Evolutionary conservation across 176 grass and related monocot species (phyloP).

Genomic region (Alopecurus myosuroides): DNA sequence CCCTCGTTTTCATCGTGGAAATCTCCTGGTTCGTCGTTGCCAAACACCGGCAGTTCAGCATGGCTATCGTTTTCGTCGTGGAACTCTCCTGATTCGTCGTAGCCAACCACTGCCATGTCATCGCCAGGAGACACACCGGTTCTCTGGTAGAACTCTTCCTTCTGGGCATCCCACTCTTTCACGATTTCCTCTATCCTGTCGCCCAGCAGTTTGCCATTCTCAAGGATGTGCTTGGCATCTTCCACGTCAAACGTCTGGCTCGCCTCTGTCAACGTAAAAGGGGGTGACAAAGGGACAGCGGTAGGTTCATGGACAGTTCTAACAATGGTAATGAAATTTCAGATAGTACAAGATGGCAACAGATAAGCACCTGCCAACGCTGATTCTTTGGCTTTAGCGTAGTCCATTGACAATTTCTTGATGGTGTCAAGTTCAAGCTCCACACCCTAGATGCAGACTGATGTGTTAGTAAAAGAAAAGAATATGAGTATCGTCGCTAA

Average conservation of each 20-base stretch:
- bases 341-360: background rate
- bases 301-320: background rate
- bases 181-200: conserved; percentile 54
- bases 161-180: conserved; percentile 69
- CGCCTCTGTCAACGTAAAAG: conserved; percentile 38
- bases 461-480: conserved; percentile 1
- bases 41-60: conserved; percentile 4
- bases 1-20: conserved; percentile 4
- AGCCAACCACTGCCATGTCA: background rate
- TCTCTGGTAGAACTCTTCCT: conserved; percentile 62
- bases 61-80: background rate
- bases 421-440: conserved; percentile 62
- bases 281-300: background rate
- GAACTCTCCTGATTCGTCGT: conserved; percentile 15
- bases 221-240: conserved; percentile 50
- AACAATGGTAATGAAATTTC: background rate
- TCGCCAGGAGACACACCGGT: conserved; percentile 45
- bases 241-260: conserved; percentile 24
- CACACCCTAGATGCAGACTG: conserved; percentile 38
- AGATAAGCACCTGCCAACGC: conserved; percentile 49
- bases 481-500: background rate
- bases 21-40: conserved; percentile 15
- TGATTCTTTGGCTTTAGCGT: conserved; percentile 63
- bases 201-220: conserved; percentile 43
- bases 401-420: conserved; percentile 64